Conservation (phyloP, 768 basidiomycete species). For the Pulveroboletus sp. region DNA sequence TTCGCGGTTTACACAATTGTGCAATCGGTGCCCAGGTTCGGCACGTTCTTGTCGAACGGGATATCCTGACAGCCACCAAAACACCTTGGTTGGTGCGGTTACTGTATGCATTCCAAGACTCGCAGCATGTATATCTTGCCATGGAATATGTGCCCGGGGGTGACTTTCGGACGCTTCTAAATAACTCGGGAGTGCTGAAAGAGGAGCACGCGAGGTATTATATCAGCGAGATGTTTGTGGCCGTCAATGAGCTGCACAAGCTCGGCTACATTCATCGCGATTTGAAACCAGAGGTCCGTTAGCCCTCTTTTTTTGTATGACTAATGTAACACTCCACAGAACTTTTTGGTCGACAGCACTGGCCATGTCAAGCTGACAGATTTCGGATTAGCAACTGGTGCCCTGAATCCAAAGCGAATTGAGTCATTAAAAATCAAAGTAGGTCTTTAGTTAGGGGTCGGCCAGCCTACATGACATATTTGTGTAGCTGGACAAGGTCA, state of each 20-base stretch:
- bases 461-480: constrained; percentile 3
- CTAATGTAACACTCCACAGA: constrained; percentile 42
- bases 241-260: constrained; percentile 91
- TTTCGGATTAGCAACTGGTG: constrained; percentile 96
- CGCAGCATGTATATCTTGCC: constrained; percentile 86
- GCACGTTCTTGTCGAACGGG: constrained; percentile 96
- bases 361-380: constrained; percentile 98
- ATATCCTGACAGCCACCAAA: constrained; percentile 95
- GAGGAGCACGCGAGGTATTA: constrained; percentile 97
- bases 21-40: constrained; percentile 56
- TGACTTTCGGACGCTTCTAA: constrained; percentile 94
- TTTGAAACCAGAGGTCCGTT: constrained; percentile 87
- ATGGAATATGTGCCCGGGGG: constrained; percentile 99
- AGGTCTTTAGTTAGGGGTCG: constrained; percentile 3
- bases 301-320: not conserved
- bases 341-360: constrained; percentile 91
- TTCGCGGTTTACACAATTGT: not conserved
- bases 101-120: constrained; percentile 96
- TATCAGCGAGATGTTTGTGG: constrained; percentile 96
- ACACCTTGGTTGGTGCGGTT: constrained; percentile 95
- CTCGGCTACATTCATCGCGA: constrained; percentile 98
- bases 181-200: constrained; percentile 96
- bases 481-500: constrained; percentile 86
- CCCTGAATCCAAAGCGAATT: constrained; percentile 89
- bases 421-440: constrained; percentile 94